A percentile compares a stretch with the other conserved stretches of the same genome.
phyloP scores from a whole-genome alignment of 1,284 basidiomycete genomes.

The Irpex lacteus region DNA sequence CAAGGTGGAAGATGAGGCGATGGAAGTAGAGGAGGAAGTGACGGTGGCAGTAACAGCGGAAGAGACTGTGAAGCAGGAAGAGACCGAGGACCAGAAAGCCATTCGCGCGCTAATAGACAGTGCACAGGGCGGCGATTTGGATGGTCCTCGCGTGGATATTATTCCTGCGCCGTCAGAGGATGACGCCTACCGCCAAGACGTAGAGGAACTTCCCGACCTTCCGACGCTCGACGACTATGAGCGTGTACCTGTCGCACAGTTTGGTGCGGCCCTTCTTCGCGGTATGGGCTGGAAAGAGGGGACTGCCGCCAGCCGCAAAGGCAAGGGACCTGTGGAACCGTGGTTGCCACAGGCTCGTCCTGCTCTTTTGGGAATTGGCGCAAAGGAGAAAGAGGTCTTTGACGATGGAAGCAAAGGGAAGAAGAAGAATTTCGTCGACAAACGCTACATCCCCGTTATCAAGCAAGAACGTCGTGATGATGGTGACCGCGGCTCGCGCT shows the following conservation, averaged over 20 bases:
- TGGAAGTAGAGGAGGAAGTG: conserved; percentile 30
- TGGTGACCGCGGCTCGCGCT: conserved; percentile 22
- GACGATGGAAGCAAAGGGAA: conserved; percentile 62
- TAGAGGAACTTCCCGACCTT: conserved; percentile 72
- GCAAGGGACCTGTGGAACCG: conserved; percentile 55
- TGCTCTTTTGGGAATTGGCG: conserved; percentile 86
- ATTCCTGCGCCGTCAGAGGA: conserved; percentile 68
- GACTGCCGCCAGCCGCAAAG: conserved; percentile 60
- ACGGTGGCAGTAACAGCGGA: conserved; percentile 13
- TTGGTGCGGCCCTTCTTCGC: conserved; percentile 89
- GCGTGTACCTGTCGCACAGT: conserved; percentile 88
- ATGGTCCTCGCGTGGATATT: conserved; percentile 40
- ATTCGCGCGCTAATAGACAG: conserved; percentile 69
- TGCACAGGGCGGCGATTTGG: conserved; percentile 36
- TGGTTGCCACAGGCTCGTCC: conserved; percentile 82
- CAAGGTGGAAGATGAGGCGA: conserved; percentile 31
- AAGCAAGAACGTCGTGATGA: conserved; percentile 48
- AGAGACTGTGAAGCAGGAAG: conserved; percentile 35
- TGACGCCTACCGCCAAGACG: conserved; percentile 80
- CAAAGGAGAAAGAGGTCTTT: conserved; percentile 74
- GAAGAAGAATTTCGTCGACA: conserved; percentile 48
- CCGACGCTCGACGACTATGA: conserved; percentile 86
- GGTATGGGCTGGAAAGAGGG: conserved; percentile 98
- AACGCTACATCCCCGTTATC: conserved; percentile 74
- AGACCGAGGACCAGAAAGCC: conserved; percentile 72